Percentiles rank a stretch among this genome's conserved stretches.
phyloP scores from a whole-genome alignment of 2,329 filamentous ascomycete species.

The Cordyceps sp. region DNA sequence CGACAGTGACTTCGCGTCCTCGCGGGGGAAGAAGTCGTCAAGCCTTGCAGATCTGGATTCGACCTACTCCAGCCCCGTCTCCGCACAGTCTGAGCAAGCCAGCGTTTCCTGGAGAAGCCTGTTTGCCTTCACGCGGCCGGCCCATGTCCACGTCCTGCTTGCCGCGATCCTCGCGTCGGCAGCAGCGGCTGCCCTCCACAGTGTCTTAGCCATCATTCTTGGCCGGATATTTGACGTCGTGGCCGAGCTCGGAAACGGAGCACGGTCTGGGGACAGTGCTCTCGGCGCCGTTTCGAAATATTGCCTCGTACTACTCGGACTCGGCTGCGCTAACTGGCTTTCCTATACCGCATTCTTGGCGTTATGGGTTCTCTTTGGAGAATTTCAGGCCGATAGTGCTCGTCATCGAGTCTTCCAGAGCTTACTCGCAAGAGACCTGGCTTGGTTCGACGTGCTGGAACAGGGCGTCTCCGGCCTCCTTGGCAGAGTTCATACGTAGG shows the following conservation, averaged over 20 bases:
- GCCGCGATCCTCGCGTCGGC: constrained; percentile 39
- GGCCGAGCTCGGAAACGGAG: constrained; percentile 43
- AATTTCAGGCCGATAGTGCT: constrained; percentile 55
- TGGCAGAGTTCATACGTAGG: constrained; percentile 57
- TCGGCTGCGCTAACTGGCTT: constrained; percentile 52
- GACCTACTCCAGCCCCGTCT: not conserved
- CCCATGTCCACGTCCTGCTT: constrained; percentile 37
- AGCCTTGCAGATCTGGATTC: not conserved
- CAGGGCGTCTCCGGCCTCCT: constrained; percentile 60
- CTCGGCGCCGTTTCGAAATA: constrained; percentile 38
- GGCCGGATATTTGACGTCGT: constrained; percentile 63
- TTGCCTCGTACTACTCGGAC: constrained; percentile 42
- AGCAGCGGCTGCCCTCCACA: constrained; percentile 44
- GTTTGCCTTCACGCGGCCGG: constrained; percentile 54
- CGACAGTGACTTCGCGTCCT: too few species aligned
- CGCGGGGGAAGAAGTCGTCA: not conserved
- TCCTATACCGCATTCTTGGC: constrained; percentile 50
- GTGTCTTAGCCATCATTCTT: constrained; percentile 51
- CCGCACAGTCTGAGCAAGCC: not conserved
- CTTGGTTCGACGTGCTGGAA: constrained; percentile 64
- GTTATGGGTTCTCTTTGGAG: constrained; percentile 63
- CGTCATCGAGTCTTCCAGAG: constrained; percentile 48
- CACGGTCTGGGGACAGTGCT: constrained; percentile 30
- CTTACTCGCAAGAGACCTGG: constrained; percentile 56
- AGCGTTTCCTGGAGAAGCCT: constrained; percentile 28